These are phyloP conservation scores for Aspergillus quadrilineatus DNA, from an alignment of 2,329 filamentous ascomycete genomes.

Conservation along the genomic window DNA sequence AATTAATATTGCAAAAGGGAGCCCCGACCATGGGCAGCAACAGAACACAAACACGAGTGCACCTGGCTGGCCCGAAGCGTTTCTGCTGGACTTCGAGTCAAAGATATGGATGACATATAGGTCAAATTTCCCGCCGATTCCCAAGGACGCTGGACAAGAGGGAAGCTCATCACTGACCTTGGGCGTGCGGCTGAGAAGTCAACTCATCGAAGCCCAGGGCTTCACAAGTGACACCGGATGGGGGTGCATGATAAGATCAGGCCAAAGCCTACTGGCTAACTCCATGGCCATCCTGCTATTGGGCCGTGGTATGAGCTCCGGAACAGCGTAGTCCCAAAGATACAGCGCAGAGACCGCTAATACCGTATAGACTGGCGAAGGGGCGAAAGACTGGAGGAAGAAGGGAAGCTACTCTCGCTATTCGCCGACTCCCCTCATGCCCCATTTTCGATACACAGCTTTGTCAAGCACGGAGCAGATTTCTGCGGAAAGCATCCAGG, in stretches of 20 bases:
- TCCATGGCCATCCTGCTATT: constrained; percentile 69
- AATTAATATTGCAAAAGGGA: too few species aligned
- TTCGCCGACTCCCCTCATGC: constrained; percentile 86
- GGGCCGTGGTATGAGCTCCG: constrained; percentile 65
- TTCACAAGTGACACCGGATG: constrained; percentile 95
- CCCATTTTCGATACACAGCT: constrained; percentile 92
- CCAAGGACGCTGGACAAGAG: constrained; percentile 72
- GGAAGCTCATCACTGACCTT: constrained; percentile 73
- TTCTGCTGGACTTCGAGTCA: constrained; percentile 90
- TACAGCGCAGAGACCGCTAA: constrained; percentile 19
- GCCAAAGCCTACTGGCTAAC: constrained; percentile 90
- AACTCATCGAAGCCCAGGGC: constrained; percentile 72
- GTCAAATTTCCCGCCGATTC: constrained; percentile 78
- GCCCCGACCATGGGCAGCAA: not conserved
- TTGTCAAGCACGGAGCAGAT: constrained; percentile 81
- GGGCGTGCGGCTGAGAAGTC: constrained; percentile 77
- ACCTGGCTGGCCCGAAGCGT: constrained; percentile 74
- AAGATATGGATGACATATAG: constrained; percentile 96
- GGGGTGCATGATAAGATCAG: constrained; percentile 98
- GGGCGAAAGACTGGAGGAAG: constrained; percentile 56
- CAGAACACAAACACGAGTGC: constrained; percentile 20
- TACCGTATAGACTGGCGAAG: constrained; percentile 69
- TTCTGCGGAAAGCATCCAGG: constrained; percentile 93
- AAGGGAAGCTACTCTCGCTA: constrained; percentile 70
- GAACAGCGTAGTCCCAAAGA: constrained; percentile 21